Base-by-base conservation (phyloP, 2,329 filamentous ascomycete genomes). In the Leptosphaerulina australis region DNA sequence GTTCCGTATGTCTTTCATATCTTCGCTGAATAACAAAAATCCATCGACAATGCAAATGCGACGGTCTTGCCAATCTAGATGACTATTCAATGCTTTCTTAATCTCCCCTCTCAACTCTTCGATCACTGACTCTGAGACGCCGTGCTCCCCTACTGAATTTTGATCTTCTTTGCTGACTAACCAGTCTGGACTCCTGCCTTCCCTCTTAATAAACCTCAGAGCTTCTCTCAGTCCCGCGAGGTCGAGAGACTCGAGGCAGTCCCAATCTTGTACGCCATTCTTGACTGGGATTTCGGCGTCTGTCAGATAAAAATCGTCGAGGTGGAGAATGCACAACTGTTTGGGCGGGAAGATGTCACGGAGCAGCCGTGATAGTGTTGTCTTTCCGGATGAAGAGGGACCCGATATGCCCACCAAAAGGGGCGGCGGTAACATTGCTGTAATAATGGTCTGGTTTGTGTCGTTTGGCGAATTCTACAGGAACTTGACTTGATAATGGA, bases 261-360 rank as follows among this genome's bases (percentile, higher is more conserved):
- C 94, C 93, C 94, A 97, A 76, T 99, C 92, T 57, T 88, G 79
- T 10, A 96, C 76, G 3, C 64, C 66, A n/a, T 71, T 57, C 20
- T 77, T 77, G 12, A 81, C 68, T 2, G 79, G 75, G 29, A 83
- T 83, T 82, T 91, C 81, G 22, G 81, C 75, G 69, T 97, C 93
- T 1, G 88, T 79, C 58, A 85, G 86, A 77, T 96, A 99, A 71
- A 97, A 99, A 74, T 99, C 94, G 76, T 99, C 94, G 71, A 96
- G 86, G 71, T 99, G 94, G 17, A 99, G 81, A 66, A 97, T 89
- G 67, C 91, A 93, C 12, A 85, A 56, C n/a, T 60, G 59, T 12
- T 56, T 41, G 10, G 66, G 58, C 7, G 86, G 86, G 65, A 97
- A 91, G 59, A 96, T 86, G 68, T 90, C 85, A 50, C 91, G 86